A percentile compares a stretch with the other conserved stretches of the same genome.
Evolutionary conservation across 179 eudicot genomes (phyloP).

Genomic region (Actinidia chinensis): DNA sequence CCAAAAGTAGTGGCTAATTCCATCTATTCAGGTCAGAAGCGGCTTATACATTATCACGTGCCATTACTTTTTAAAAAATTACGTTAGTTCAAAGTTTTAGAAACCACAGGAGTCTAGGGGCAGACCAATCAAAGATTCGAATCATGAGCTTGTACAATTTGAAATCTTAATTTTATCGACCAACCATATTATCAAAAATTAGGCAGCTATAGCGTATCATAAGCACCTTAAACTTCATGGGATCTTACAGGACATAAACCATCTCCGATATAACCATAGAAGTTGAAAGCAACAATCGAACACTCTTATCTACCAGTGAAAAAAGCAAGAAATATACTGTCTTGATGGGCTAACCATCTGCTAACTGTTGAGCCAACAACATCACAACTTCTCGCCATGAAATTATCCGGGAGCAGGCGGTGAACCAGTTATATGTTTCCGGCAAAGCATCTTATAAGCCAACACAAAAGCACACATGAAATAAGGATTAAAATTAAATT

Average conservation of each 20-base stretch:
- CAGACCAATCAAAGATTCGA: slow-evolving; percentile 79
- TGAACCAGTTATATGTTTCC: slow-evolving; percentile 80
- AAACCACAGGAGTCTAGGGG: too few relatives aligned
- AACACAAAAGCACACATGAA: slow-evolving; percentile 61
- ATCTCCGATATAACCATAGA: neutral
- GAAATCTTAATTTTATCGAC: slow-evolving; percentile 70
- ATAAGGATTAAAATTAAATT: slow-evolving; percentile 19
- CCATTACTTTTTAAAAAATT: too few relatives aligned
- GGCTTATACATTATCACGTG: too few relatives aligned
- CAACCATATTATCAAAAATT: slow-evolving; percentile 38
- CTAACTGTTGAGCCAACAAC: slow-evolving; percentile 58
- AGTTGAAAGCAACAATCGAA: slow-evolving; percentile 8
- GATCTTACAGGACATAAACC: neutral
- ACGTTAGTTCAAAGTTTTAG: too few relatives aligned
- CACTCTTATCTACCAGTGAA: slow-evolving; percentile 54
- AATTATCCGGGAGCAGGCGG: slow-evolving; percentile 88
- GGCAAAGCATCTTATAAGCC: slow-evolving; percentile 75
- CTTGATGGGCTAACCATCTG: slow-evolving; percentile 87
- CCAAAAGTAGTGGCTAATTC: too few relatives aligned
- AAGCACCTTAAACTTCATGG: neutral
- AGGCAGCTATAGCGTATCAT: slow-evolving; percentile 12
- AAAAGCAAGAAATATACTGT: slow-evolving; percentile 63
- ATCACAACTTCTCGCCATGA: slow-evolving; percentile 68
- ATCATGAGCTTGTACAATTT: slow-evolving; percentile 76
- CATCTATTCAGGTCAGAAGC: too few relatives aligned